These are phyloP conservation scores for Balamuthia mandrillaris DNA, from an alignment of 208 protist genomes.

Conservation along the genomic window DNA sequence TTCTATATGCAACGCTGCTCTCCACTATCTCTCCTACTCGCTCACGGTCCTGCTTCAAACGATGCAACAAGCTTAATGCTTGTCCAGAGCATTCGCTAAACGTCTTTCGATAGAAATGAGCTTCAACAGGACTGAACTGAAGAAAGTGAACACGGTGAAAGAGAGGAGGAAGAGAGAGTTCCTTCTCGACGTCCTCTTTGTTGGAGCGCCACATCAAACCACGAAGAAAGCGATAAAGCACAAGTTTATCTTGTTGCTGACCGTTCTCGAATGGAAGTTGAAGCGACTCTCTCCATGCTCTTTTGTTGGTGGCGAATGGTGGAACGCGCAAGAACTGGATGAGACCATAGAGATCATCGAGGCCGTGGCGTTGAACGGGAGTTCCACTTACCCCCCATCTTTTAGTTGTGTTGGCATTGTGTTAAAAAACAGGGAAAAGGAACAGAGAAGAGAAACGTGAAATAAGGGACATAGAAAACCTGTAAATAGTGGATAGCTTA, in stretches of 20 bases:
- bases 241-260: background rate
- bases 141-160: background rate
- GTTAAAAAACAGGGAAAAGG: too few species aligned
- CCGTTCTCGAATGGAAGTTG: slow-evolving; percentile 10
- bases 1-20: background rate
- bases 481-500: background rate
- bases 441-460: too few species aligned
- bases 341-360: slow-evolving; percentile 48
- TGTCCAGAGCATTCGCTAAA: background rate
- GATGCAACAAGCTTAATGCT: background rate
- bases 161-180: background rate
- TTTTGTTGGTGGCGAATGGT: background rate
- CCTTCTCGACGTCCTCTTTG: background rate
- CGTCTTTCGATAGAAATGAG: slow-evolving; percentile 25
- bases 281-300: background rate
- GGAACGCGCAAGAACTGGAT: slow-evolving; percentile 28
- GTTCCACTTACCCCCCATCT: slow-evolving; percentile 35
- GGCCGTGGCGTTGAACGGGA: background rate
- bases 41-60: background rate
- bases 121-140: background rate
- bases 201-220: slow-evolving; percentile 18
- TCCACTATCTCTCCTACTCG: too few species aligned
- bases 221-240: background rate
- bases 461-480: too few species aligned
- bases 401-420: too few species aligned